Evolutionary conservation across 352 stramenopile species (phyloP), one percentile per base, ranked within the genome.

Genomic region (Phytophthora pluvialis): DNA sequence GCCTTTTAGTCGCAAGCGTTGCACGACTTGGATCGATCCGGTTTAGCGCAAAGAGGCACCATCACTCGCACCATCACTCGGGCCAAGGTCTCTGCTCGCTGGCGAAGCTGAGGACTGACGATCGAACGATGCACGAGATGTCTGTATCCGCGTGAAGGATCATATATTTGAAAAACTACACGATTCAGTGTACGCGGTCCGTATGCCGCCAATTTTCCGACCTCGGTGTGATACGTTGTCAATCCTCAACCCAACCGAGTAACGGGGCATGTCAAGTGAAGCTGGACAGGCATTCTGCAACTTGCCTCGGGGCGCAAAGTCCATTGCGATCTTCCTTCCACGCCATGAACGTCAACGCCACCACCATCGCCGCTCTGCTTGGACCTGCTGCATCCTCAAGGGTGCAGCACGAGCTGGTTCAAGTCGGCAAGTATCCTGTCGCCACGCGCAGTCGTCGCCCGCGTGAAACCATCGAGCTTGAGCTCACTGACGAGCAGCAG

Each of bases 401-500:
- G 38, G 52, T 60, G 38, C 60, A 73, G 16, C 51, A 63, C 44
- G 57, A 55, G 18, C n/a, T 52, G 21, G 65, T 73, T 51, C 65
- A 73, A 63, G 53, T 77, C n/a, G 65, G 70, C 28, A 74, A 74
- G 50, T 73, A 65, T 13, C 65, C 54, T 26, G 55, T 60, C 0
- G 43, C 69, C 15, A 62, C 69, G 11, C 73, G 73, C 26, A 63
- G 60, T 38, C 71, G 76, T 6, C 72, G 74, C 47, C 70, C 73
- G 12, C 81, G 81, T 21, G 65, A 68, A 63, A 74, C 65, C 6
- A 83, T 83, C 28, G 78, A 83, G 2, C 82, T 89, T 13, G 76
- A 83, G 7, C 80, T 89, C 13, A 69, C 81, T 1, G 74, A 84
- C 49, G 69, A 85, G 54, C 60, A 80, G n/a, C 62, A 54, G 1